Conservation (phyloP, 768 basidiomycete species). For the Phaeolepiota aurea region DNA sequence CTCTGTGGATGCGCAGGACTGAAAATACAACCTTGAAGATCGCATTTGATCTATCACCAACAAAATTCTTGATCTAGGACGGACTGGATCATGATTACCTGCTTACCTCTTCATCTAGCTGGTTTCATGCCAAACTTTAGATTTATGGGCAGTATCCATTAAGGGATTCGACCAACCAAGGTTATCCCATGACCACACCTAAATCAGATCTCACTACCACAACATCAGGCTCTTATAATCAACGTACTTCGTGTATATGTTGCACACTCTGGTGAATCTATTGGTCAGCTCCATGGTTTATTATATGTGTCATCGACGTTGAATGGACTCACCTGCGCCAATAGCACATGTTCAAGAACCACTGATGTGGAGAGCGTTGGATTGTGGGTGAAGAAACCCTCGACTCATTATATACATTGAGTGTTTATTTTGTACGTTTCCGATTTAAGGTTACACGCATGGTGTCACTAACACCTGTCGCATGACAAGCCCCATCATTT, state of each 20-base stretch:
- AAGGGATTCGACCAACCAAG: slow-evolving; percentile 33
- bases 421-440: too few species aligned
- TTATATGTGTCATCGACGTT: slow-evolving; percentile 1
- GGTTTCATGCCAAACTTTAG: too few species aligned
- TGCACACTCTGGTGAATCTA: slow-evolving; percentile 37
- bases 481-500: too few species aligned
- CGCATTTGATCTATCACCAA: slow-evolving; percentile 48
- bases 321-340: slow-evolving; percentile 47
- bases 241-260: slow-evolving; percentile 43
- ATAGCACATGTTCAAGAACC: slow-evolving; percentile 63
- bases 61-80: background rate
- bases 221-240: slow-evolving; percentile 1
- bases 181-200: slow-evolving; percentile 50
- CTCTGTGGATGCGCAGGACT: slow-evolving; percentile 44
- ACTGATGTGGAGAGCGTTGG: too few species aligned
- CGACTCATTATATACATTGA: slow-evolving; percentile 6
- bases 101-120: slow-evolving; percentile 55
- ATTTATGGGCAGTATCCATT: too few species aligned
- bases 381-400: slow-evolving; percentile 7
- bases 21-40: slow-evolving; percentile 52
- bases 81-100: slow-evolving; percentile 3
- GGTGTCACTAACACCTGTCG: too few species aligned
- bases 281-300: slow-evolving; percentile 13
- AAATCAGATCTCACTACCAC: slow-evolving; percentile 3
- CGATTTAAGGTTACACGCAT: too few species aligned